Percentiles rank a stretch among this genome's conserved stretches.
Evolutionary conservation across 306 rosid genomes (phyloP).

Genomic region (Erythrophleum fordii): DNA sequence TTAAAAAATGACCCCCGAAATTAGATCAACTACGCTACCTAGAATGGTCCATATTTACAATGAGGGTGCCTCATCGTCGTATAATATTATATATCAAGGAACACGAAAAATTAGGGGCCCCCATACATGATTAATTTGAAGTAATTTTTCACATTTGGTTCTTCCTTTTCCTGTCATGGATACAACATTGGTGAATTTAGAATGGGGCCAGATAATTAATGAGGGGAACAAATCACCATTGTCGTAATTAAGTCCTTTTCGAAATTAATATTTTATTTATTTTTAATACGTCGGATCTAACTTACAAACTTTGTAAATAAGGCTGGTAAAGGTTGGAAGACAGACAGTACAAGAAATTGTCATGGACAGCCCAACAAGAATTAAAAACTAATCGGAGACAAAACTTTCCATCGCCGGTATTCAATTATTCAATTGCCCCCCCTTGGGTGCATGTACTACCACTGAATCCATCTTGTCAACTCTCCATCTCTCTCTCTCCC

Average conservation of each 20-base stretch:
- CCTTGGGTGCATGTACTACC: slow-evolving; percentile 15
- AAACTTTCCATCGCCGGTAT: slow-evolving; percentile 23
- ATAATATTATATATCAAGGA: too few relatives aligned
- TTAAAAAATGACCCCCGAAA: slow-evolving; percentile 31
- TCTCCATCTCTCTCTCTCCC: neutral
- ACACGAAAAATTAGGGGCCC: too few relatives aligned
- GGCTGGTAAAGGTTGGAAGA: slow-evolving; percentile 11
- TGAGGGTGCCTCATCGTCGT: too few relatives aligned
- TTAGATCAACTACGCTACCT: slow-evolving; percentile 30
- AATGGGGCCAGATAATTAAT: slow-evolving; percentile 9
- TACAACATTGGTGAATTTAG: too few relatives aligned
- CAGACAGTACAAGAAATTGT: slow-evolving; percentile 21
- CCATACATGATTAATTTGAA: too few relatives aligned
- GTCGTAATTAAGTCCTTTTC: neutral
- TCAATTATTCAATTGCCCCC: slow-evolving; percentile 37
- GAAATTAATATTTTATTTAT: neutral
- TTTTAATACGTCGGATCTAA: neutral
- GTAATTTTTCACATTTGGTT: too few relatives aligned
- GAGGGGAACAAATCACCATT: slow-evolving; percentile 7
- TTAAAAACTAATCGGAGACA: slow-evolving; percentile 30
- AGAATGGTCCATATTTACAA: too few relatives aligned
- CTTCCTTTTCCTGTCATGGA: too few relatives aligned
- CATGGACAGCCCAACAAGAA: slow-evolving; percentile 36
- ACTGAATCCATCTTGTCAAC: slow-evolving; percentile 8
- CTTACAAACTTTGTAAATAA: neutral